Evolutionary conservation across 257 asterid species (phyloP).

Genomic region (Vinca minor): DNA sequence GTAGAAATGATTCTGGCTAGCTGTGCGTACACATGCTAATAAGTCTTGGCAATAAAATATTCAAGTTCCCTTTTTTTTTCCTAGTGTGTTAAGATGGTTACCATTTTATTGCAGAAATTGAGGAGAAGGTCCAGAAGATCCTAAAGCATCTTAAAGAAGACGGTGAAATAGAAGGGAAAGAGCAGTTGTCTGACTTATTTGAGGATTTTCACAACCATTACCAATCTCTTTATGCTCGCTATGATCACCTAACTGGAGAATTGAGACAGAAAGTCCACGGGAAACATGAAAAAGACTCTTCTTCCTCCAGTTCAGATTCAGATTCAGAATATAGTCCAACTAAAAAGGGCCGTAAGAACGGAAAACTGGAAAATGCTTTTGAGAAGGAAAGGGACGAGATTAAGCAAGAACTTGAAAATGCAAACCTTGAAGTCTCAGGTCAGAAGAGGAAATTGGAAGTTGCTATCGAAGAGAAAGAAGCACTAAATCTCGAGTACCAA

Average conservation of each 20-base stretch:
- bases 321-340: constrained; percentile 50
- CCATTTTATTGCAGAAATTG: constrained; percentile 50
- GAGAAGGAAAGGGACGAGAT: constrained; percentile 24
- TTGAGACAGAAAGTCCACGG: constrained; percentile 45
- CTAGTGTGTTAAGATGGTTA: not conserved
- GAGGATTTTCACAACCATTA: constrained; percentile 61
- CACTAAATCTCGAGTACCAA: constrained; percentile 32
- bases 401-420: constrained; percentile 47
- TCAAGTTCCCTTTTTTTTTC: not conserved
- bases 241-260: constrained; percentile 71
- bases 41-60: not conserved
- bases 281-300: constrained; percentile 36
- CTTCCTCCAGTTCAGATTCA: constrained; percentile 68
- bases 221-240: constrained; percentile 57
- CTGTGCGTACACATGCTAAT: not conserved
- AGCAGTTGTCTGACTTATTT: constrained; percentile 40
- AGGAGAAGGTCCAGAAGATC: constrained; percentile 67
- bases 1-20: too few species aligned
- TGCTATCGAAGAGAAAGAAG: constrained; percentile 50
- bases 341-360: constrained; percentile 44
- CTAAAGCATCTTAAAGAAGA: constrained; percentile 41
- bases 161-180: constrained; percentile 43
- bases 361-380: constrained; percentile 25
- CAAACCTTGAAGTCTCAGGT: constrained; percentile 51
- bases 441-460: constrained; percentile 40